Conservation (phyloP, 1,284 basidiomycete genomes). For the Boletellus deceptivus region DNA sequence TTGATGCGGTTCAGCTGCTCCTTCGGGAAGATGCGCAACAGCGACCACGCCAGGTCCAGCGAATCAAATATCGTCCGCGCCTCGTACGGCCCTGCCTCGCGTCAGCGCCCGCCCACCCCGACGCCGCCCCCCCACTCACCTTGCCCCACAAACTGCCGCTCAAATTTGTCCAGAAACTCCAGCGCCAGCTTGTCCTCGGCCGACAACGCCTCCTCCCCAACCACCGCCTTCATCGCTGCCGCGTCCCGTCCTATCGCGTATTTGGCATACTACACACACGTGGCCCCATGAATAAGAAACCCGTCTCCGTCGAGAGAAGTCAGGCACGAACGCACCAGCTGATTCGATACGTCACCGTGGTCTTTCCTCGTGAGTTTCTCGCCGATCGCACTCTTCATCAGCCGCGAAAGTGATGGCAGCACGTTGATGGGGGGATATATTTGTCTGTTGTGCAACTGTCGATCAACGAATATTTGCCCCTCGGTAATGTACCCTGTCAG, state of each 20-base stretch:
- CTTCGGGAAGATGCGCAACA: conserved; percentile 98
- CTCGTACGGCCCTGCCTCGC: conserved; percentile 80
- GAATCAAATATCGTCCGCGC: conserved; percentile 97
- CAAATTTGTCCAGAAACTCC: conserved; percentile 94
- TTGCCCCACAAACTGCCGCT: conserved; percentile 93
- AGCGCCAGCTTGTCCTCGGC: conserved; percentile 91
- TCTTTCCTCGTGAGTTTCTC: conserved; percentile 97
- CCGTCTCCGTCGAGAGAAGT: conserved; percentile 20
- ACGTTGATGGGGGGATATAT: conserved; percentile 99
- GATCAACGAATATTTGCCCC: conserved; percentile 99
- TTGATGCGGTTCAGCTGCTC: conserved; percentile 97
- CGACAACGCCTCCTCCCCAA: conserved; percentile 96
- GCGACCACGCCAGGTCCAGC: conserved; percentile 94
- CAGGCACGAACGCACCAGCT: conserved; percentile 61
- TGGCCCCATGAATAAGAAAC: conserved; percentile 19
- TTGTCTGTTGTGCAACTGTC: conserved; percentile 90
- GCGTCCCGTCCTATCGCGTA: conserved; percentile 98
- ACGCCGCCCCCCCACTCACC: conserved; percentile 42
- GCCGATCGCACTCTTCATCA: conserved; percentile 99
- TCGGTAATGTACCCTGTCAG: conserved; percentile 99
- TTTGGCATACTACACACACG: conserved; percentile 80
- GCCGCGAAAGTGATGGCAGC: conserved; percentile 93
- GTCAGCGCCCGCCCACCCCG: conserved; percentile 7
- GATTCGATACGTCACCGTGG: conserved; percentile 98
- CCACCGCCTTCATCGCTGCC: conserved; percentile 98